A percentile compares a stretch with the other conserved stretches of the same genome.
Conservation (phyloP, 495 filamentous ascomycete species). For the Stereocaulon alpinum region DNA sequence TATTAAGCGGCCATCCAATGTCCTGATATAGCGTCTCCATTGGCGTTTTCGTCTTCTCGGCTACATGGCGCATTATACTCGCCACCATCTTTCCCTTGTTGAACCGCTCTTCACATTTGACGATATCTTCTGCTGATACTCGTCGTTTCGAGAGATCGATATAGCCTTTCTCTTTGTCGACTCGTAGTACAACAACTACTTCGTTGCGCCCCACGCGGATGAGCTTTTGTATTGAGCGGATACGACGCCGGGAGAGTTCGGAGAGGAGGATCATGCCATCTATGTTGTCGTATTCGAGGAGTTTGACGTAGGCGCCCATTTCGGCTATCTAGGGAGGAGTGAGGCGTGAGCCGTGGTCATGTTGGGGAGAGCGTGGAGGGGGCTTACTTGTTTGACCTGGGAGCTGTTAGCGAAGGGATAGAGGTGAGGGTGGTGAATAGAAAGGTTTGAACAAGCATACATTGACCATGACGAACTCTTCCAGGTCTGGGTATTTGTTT, state of each 20-base stretch:
- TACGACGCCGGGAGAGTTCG: constrained; percentile 91
- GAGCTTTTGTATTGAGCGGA: constrained; percentile 95
- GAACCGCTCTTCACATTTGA: constrained; percentile 97
- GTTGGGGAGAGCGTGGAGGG: neutral
- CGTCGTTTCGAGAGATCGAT: constrained; percentile 98
- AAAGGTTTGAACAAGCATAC: constrained; percentile 23
- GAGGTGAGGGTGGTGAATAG: neutral
- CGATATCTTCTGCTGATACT: constrained; percentile 92
- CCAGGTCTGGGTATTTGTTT: constrained; percentile 95
- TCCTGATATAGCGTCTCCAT: constrained; percentile 87
- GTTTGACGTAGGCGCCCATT: constrained; percentile 99
- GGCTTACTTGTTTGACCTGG: constrained; percentile 66
- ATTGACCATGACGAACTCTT: constrained; percentile 99
- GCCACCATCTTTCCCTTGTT: constrained; percentile 99
- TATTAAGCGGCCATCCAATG: constrained; percentile 95
- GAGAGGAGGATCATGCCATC: constrained; percentile 98
- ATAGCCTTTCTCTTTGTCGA: constrained; percentile 98
- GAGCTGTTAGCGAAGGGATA: neutral
- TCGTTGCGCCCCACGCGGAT: constrained; percentile 97
- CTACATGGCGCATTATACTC: constrained; percentile 94
- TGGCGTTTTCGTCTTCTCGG: constrained; percentile 87
- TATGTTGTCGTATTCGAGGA: constrained; percentile 98
- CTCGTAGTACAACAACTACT: constrained; percentile 93
- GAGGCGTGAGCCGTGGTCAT: constrained; percentile 18
- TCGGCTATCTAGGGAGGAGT: constrained; percentile 69